A percentile compares a stretch with the other conserved stretches of the same genome.
Evolutionary conservation across 2,329 filamentous ascomycete species (phyloP).

Genomic region (Aspergillus vadensis): DNA sequence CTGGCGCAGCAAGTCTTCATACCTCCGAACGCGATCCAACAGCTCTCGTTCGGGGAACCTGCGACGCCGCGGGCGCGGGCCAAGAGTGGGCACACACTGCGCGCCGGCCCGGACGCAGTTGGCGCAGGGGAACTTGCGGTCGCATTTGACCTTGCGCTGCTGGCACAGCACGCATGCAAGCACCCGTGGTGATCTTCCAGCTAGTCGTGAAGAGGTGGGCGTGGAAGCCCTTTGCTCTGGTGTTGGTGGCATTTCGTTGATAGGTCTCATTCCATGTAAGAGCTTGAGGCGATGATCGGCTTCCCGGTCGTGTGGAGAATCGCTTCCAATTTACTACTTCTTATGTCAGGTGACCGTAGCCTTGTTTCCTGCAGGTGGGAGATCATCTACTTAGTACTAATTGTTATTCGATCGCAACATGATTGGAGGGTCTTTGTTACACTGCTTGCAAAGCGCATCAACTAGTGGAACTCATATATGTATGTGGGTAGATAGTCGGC

Average conservation of each 20-base stretch:
- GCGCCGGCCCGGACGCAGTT: slow-evolving; percentile 66
- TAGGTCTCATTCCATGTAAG: neutral
- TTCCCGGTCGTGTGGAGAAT: too few relatives aligned
- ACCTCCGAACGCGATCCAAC: slow-evolving; percentile 67
- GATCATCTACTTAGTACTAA: too few relatives aligned
- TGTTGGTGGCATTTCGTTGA: neutral
- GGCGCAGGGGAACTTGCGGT: slow-evolving; percentile 70
- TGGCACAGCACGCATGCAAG: slow-evolving; percentile 69
- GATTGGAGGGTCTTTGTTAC: too few relatives aligned
- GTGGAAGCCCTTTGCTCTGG: neutral
- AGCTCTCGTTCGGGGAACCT: slow-evolving; percentile 71
- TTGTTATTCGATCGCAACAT: too few relatives aligned
- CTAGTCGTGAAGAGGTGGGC: neutral
- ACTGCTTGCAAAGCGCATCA: too few relatives aligned
- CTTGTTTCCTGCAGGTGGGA: too few relatives aligned
- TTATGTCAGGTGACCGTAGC: too few relatives aligned
- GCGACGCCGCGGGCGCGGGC: slow-evolving; percentile 56
- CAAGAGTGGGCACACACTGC: slow-evolving; percentile 55
- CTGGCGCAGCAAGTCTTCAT: slow-evolving; percentile 66
- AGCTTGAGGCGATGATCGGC: too few relatives aligned
- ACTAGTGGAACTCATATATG: too few relatives aligned
- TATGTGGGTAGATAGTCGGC: too few relatives aligned
- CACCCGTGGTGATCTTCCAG: slow-evolving; percentile 15
- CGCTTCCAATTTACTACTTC: too few relatives aligned
- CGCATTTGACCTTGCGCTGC: slow-evolving; percentile 73